Base-by-base conservation (phyloP, 2,329 filamentous ascomycete genomes). In the Coniochaeta sp. region DNA sequence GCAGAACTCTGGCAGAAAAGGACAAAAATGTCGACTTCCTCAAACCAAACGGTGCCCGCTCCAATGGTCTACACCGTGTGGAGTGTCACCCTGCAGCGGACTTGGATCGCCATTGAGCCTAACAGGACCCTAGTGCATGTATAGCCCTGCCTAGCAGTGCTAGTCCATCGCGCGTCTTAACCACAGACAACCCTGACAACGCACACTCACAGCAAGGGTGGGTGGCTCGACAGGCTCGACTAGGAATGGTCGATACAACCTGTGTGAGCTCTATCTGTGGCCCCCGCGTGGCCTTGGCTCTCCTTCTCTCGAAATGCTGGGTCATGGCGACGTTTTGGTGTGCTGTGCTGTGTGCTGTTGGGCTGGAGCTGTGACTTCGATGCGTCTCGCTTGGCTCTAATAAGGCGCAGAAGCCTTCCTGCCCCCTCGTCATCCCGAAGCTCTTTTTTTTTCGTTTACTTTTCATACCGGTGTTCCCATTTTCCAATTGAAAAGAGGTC, bases 201-300 rank as follows among this genome's bases (percentile, higher is more conserved):
- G 34, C 54, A 56, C 54, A 56, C 28, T 22, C 54, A 56, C 54
- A 56, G 54, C 54, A 56, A 56, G 54, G 54, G 54, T 56, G 54
- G 54, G 54, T 34, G 54, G 34, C 28, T 56, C 47, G 24, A 28
- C 26, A 30, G 22, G 47, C 47, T 36, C 17, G 30, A 56, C 34
- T 56, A 36, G 54, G 54, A 38, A 56, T 19, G 34, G 54, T 28
- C 47, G 24, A 30, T 52, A 30, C 47, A 52, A 52, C 47, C 26
- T 17, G 22, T 9, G 9, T 22, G 50, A 38, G 30, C 30, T 56
- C 54, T 38, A 38, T 22, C 34, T 34, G 54, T 36, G 28, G 54
- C 54, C 54, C 54, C 54, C 54, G 54, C 54, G 54, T 56, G 54
- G 54, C 54, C 38, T 56, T n/a, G n/a, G n/a, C n/a, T n/a, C n/a